Evolutionary conservation across 1,284 basidiomycete species (phyloP).

Genomic region (Ceratobasidium sp.): DNA sequence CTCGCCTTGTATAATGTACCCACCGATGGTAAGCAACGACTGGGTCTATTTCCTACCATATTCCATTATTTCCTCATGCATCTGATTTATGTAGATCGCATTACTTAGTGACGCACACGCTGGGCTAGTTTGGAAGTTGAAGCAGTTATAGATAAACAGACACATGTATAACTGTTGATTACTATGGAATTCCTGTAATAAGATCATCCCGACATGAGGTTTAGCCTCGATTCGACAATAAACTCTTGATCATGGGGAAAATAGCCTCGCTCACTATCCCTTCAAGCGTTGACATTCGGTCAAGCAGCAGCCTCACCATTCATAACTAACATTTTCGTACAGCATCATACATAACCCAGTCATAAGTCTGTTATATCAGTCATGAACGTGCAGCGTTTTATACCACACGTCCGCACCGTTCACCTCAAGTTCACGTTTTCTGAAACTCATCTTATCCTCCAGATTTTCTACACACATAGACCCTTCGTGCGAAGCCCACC

Average conservation of each 20-base stretch:
- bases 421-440: too few species aligned
- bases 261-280: too few species aligned
- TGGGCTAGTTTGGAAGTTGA: constrained; percentile 2
- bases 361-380: background rate
- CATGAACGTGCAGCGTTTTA: background rate
- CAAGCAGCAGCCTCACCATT: background rate
- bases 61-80: background rate
- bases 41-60: background rate
- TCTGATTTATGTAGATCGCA: background rate
- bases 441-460: too few species aligned
- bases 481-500: too few species aligned
- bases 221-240: too few species aligned
- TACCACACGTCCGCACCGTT: too few species aligned
- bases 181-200: too few species aligned
- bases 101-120: constrained; percentile 11
- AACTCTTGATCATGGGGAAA: too few species aligned
- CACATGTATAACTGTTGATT: too few species aligned
- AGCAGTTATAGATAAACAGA: constrained; percentile 11
- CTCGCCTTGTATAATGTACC: constrained; percentile 41
- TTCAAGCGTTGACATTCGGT: background rate
- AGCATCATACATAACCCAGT: background rate
- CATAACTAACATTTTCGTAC: background rate
- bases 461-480: too few species aligned
- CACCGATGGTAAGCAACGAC: constrained; percentile 9
- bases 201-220: too few species aligned